phyloP scores from a whole-genome alignment of 1,139 yeast genomes.

The Candida pseudoviswanathii region DNA sequence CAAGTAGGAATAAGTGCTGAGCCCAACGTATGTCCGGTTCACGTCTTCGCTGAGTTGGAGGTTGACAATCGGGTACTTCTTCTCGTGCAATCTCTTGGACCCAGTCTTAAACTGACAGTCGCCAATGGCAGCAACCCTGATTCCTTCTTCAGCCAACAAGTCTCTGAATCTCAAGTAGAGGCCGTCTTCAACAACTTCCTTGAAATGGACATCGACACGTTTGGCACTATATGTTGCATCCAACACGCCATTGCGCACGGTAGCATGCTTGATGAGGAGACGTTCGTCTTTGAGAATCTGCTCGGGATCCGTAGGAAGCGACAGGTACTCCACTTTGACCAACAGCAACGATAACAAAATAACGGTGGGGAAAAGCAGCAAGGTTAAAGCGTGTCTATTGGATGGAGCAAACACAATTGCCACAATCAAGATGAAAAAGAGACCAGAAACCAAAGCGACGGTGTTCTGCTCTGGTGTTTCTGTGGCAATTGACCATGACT shows the following conservation, averaged over 20 bases:
- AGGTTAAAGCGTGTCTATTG: not conserved
- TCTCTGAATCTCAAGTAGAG: not conserved
- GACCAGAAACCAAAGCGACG: not conserved
- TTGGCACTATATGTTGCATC: not conserved
- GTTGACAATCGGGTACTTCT: not conserved
- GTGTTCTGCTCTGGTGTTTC: not conserved
- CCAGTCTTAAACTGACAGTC: not conserved
- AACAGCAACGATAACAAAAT: not conserved
- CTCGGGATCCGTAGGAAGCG: not conserved
- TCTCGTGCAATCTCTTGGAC: not conserved
- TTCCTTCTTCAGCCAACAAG: slow-evolving; percentile 1
- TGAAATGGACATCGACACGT: slow-evolving; percentile 1
- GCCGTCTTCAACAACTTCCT: not conserved
- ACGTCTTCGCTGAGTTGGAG: not conserved
- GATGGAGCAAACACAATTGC: not conserved
- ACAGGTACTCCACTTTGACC: not conserved
- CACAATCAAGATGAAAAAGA: not conserved
- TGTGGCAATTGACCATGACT: not conserved
- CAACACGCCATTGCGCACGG: not conserved
- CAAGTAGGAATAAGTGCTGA: not conserved
- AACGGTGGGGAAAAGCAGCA: not conserved
- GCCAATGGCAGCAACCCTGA: not conserved
- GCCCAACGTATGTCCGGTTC: not conserved
- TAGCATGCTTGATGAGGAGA: not conserved
- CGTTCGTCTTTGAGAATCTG: not conserved